Evolutionary conservation across 2,329 filamentous ascomycete genomes (phyloP), one percentile per base, ranked within the genome.

Genomic region (Colletotrichum tofieldiae): DNA sequence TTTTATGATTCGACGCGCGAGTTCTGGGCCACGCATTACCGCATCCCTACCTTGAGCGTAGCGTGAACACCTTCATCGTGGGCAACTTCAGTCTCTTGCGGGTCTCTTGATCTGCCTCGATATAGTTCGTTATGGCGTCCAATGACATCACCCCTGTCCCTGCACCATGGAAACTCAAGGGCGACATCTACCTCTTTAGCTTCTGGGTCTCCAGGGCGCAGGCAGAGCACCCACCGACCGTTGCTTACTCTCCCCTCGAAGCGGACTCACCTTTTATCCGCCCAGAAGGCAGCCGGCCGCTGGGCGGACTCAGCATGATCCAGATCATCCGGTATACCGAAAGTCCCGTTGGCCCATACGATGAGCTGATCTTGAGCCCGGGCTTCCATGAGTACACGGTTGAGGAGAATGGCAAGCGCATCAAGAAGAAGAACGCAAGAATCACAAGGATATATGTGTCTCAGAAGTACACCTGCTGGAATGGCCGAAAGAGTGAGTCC

Each of bases 391-490:
- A 82, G 18, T 85, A 85, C 73, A 79, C 80, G 14, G 79, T 82
- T 29, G 82, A 82, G 29, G 75, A 79, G 32, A 77, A 78, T 11
- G 79, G 77, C 7, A 82, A 76, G 73, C 76, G 77, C 16, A 73
- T 76, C 29, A 82, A 75, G 67, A 81, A 77, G 67, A 81, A 78
- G 49, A 84, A 82, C 60, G 76, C 80, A 9, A 81, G 85, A 43
- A 84, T 88, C 74, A 87, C 87, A n/a, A 82, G 86, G 29, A 87
- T 89, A 14, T 89, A 89, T 75, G 88, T 89, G 18, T 88, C 86
- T 26, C 84, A 87, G 73, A 85, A 85, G 74, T 76, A 85, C 29
- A 87, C 86, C 0, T 86, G 85, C 74, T 89, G 85, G 78, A 89
- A 89, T 69, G 88, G 87, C 11, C 79, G 87, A 49, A 83, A 79